Percentiles rank a stretch among this genome's conserved stretches.
phyloP scores from a whole-genome alignment of 192 early-diverging fungal species.

The Chytriomyces sp. region DNA sequence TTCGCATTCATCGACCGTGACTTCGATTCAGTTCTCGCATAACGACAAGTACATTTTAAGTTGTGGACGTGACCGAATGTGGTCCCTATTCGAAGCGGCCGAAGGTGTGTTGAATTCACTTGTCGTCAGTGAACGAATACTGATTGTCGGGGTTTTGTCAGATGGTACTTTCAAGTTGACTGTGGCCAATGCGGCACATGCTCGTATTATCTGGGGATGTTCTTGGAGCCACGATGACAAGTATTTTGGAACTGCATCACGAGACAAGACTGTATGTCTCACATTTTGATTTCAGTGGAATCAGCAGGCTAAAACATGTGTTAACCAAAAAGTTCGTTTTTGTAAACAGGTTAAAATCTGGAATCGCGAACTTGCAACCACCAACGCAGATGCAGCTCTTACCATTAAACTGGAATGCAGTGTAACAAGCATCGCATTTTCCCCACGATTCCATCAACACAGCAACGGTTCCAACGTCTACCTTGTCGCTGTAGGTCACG shows the following conservation, averaged over 20 bases:
- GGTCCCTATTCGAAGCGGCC: conserved; percentile 76
- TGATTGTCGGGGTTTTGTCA: no score
- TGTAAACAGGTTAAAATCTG: no score
- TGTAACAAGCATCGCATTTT: no score
- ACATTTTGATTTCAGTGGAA: no score
- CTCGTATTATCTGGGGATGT: conserved; percentile 92
- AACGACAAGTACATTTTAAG: conserved; percentile 73
- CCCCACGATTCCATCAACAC: no score
- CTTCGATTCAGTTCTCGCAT: conserved; percentile 79
- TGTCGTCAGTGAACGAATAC: neutral
- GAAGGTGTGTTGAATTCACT: conserved; percentile 51
- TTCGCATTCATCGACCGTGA: conserved; percentile 85
- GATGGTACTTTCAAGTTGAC: conserved; percentile 43
- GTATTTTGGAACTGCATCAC: conserved; percentile 89
- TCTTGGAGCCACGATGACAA: conserved; percentile 78
- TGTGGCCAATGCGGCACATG: conserved; percentile 70
- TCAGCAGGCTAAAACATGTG: no score
- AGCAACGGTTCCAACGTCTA: no score
- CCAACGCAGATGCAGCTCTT: no score
- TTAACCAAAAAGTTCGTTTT: no score
- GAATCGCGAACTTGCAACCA: no score
- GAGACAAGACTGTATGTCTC: conserved; percentile 77
- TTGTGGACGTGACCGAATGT: conserved; percentile 86
- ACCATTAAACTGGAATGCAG: no score
- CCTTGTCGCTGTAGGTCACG: no score